Conservation (phyloP, 2,329 filamentous ascomycete species). For the Fusarium fracticaudum region DNA sequence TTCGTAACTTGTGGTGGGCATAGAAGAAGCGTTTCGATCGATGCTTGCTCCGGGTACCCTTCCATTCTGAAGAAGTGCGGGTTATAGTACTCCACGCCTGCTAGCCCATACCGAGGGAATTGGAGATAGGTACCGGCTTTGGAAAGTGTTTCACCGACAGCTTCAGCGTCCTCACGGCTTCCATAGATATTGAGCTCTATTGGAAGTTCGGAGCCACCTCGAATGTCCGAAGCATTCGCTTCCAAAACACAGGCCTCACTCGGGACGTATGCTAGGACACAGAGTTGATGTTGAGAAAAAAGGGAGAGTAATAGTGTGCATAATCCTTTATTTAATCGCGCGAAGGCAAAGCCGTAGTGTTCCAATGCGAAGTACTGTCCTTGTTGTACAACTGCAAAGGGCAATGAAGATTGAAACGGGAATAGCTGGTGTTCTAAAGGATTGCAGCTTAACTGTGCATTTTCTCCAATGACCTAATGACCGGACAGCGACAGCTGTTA, state of each 20-base stretch:
- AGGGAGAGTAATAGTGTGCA: fast-evolving
- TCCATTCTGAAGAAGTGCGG: not conserved
- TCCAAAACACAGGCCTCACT: not conserved
- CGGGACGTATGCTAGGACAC: fast-evolving
- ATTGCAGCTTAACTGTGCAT: not conserved
- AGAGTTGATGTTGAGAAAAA: fast-evolving
- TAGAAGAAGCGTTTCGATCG: not conserved
- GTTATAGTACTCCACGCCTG: fast-evolving
- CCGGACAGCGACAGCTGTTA: no score
- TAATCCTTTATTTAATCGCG: not conserved
- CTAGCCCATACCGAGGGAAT: fast-evolving
- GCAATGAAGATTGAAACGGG: no score
- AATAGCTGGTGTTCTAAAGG: not conserved
- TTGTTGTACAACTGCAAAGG: not conserved
- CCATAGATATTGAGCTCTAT: not conserved
- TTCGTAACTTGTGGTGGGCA: fast-evolving
- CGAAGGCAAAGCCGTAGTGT: fast-evolving
- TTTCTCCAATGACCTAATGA: not conserved
- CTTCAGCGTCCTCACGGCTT: fast-evolving
- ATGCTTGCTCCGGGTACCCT: fast-evolving
- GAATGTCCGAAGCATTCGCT: fast-evolving
- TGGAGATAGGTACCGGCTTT: fast-evolving
- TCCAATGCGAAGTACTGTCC: fast-evolving
- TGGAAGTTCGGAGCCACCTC: fast-evolving
- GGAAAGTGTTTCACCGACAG: fast-evolving